Conservation (phyloP, 352 stramenopile genomes). For the Phytophthora sansomeana region DNA sequence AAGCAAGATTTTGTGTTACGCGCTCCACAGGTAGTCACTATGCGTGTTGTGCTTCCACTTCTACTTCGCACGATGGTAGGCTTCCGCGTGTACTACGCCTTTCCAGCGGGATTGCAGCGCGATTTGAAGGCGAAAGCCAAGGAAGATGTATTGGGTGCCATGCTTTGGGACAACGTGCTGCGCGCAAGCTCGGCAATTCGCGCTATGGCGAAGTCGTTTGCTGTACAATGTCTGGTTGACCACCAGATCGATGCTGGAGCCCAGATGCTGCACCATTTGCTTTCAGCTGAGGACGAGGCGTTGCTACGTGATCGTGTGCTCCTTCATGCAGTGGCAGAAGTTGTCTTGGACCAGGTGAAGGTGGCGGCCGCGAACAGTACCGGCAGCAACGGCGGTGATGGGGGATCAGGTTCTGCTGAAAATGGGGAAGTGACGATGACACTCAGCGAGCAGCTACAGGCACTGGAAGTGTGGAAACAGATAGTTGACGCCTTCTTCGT, state of each 20-base stretch:
- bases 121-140: conserved; percentile 53
- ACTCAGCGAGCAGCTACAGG: conserved; percentile 53
- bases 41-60: conserved; percentile 81
- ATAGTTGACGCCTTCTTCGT: conserved; percentile 78
- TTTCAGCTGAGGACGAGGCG: conserved; percentile 69
- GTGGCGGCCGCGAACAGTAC: conserved; percentile 36
- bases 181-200: conserved; percentile 78
- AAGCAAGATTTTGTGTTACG: conserved; percentile 87
- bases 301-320: conserved; percentile 77
- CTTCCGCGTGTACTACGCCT: conserved; percentile 57
- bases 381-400: conserved; percentile 19
- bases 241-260: conserved; percentile 61
- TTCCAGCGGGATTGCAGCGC: conserved; percentile 41
- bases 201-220: conserved; percentile 70
- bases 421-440: conserved; percentile 43
- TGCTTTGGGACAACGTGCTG: conserved; percentile 79
- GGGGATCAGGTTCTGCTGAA: conserved; percentile 38
- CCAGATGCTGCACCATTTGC: conserved; percentile 62
- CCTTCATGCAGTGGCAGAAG: conserved; percentile 73
- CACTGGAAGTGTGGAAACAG: conserved; percentile 60
- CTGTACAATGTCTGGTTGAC: conserved; percentile 73
- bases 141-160: conserved; percentile 52
- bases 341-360: conserved; percentile 65
- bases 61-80: conserved; percentile 67
- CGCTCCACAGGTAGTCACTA: conserved; percentile 79